Conservation (phyloP, 148 eudicot species). For the Camellia granthamiana region DNA sequence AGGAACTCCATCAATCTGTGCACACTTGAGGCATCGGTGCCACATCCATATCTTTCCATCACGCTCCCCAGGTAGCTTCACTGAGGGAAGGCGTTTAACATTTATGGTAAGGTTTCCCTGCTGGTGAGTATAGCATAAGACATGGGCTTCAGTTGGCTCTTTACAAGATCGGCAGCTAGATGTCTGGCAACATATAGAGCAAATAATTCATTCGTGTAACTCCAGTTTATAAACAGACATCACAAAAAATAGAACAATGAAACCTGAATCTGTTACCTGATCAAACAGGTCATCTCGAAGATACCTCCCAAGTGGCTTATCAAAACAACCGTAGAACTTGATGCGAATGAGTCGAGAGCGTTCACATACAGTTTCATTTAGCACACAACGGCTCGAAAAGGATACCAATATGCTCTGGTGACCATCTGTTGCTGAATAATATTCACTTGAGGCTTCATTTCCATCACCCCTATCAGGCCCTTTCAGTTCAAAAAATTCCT, state of each 20-base stretch:
- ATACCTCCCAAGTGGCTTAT: conserved; percentile 91
- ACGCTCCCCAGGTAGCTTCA: conserved; percentile 73
- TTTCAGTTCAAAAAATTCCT: conserved; percentile 15
- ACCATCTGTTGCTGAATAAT: conserved; percentile 53
- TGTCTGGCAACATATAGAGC: conserved; percentile 43
- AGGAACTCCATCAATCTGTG: conserved; percentile 63
- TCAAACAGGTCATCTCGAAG: conserved; percentile 85
- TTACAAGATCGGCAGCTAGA: conserved; percentile 72
- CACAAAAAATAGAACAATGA: background rate
- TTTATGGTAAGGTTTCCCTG: conserved; percentile 86
- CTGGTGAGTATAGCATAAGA: conserved; percentile 84
- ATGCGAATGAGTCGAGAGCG: conserved; percentile 86
- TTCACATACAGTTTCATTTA: conserved; percentile 88
- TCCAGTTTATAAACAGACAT: background rate
- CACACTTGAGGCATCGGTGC: conserved; percentile 95
- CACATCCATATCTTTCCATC: conserved; percentile 99
- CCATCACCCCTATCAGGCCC: conserved; percentile 31
- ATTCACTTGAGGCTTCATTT: conserved; percentile 47
- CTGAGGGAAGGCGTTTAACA: conserved; percentile 61
- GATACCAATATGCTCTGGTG: conserved; percentile 88
- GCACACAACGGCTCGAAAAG: conserved; percentile 82
- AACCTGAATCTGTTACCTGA: conserved; percentile 49
- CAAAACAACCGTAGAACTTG: conserved; percentile 84
- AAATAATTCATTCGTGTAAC: background rate
- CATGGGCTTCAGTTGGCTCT: conserved; percentile 90